Percentiles rank a stretch among this genome's conserved stretches.
These are phyloP conservation scores for Carex pumila DNA, from an alignment of 176 grass and related monocot genomes.

Conservation along the genomic window DNA sequence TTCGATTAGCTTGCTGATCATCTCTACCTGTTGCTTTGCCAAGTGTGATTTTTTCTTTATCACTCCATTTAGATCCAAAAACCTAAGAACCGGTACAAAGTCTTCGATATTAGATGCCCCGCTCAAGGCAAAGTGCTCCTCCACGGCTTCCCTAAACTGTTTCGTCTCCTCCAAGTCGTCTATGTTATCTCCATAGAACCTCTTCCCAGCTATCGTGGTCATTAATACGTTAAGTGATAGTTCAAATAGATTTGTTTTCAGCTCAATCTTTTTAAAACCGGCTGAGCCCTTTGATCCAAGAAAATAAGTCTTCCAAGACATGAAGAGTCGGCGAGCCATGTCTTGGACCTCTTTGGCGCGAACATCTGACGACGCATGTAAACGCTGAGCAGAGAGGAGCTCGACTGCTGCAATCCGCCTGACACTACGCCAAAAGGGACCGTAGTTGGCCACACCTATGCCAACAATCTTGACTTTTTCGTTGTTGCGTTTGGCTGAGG, in stretches of 20 bases:
- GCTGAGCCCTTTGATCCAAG: too few species aligned
- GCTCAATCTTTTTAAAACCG: neutral
- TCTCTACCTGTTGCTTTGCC: neutral
- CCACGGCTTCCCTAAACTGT: neutral
- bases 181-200: neutral
- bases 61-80: neutral
- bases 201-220: neutral
- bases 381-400: slow-evolving; percentile 3
- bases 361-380: neutral
- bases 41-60: neutral
- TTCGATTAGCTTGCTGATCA: neutral
- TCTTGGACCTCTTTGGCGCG: neutral
- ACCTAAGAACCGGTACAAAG: neutral
- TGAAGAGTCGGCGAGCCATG: slow-evolving; percentile 4
- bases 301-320: neutral
- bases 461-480: neutral
- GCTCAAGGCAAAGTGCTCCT: neutral
- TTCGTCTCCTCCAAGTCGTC: neutral
- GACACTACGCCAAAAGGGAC: slow-evolving; percentile 15
- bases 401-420: slow-evolving; percentile 17
- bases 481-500: neutral
- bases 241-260: slow-evolving; percentile 17
- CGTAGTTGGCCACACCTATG: slow-evolving; percentile 3
- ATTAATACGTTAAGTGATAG: neutral
- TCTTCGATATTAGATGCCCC: neutral